These are phyloP conservation scores for Rosa hybrid DNA, from an alignment of 331 rosid genomes.

Conservation along the genomic window DNA sequence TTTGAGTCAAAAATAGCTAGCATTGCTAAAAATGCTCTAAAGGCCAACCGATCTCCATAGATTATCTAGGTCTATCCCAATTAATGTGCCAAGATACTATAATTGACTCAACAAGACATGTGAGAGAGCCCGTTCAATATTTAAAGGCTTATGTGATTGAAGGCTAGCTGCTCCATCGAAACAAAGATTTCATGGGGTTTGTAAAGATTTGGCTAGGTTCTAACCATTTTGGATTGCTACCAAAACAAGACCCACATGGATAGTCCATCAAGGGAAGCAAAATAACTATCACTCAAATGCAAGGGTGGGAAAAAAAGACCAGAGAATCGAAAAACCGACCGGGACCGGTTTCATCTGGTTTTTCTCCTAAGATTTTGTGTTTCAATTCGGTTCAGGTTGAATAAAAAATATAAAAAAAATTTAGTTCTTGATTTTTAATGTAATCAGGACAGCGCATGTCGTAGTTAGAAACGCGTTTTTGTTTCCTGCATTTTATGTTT, in stretches of 20 bases:
- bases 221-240: background rate
- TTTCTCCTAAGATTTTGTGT: too few species aligned
- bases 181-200: background rate
- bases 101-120: slow-evolving; percentile 9
- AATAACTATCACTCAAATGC: background rate
- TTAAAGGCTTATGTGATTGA: background rate
- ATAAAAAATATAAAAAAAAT: too few species aligned
- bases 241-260: slow-evolving; percentile 19
- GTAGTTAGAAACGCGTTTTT: too few species aligned
- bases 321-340: too few species aligned
- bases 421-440: too few species aligned
- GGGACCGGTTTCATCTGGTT: too few species aligned
- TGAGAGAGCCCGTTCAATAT: background rate
- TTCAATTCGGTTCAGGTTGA: too few species aligned
- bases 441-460: too few species aligned
- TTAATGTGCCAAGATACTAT: background rate
- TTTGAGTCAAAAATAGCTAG: too few species aligned
- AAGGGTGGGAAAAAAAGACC: too few species aligned
- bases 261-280: background rate
- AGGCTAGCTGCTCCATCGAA: background rate
- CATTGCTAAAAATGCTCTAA: background rate
- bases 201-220: background rate
- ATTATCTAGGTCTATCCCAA: background rate
- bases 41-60: background rate
- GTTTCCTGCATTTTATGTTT: too few species aligned